Base-by-base conservation (phyloP, 2,329 filamentous ascomycete genomes). In the Lecanicillium sp. region DNA sequence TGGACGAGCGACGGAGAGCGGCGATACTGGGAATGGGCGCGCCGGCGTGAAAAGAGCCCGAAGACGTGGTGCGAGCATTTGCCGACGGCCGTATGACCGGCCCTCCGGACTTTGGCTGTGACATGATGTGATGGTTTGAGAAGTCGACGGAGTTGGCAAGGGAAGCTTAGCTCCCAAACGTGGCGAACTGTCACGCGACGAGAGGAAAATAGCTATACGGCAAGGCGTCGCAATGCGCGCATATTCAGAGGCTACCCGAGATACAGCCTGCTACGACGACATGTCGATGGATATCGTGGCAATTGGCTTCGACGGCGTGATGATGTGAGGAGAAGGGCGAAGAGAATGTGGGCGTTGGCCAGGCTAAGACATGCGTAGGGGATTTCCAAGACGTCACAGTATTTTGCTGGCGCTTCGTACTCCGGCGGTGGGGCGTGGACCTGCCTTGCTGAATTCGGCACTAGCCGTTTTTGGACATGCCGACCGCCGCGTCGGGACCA, bases 1-100 rank as follows among this genome's bases (percentile, higher is more conserved):
- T 56, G 8, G 65, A 62, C 17, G 59, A 54, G 12, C 65, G 65
- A 28, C 66, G 63, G 31, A 60, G 12, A 15, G 12, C 29, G 27
- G 37, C 39, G 35, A 60, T 36, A 7, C 59, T 54, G 3, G 67
- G 68, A 30, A 72, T 67, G 5, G 70, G 65, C 3, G 67, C 67
- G 44, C 69, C 70, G 31, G 70, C 69, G 48, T 73, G 68, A 49
- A 73, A 71, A 1, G 70, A 73, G 20, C 67, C 67, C 0, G 65
- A 59, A 3, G 67, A 65, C 38, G 42, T 38, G 16, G 48, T 46
- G 20, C 43, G 45, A 16, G 35, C 25, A 20, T 30, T 45, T 17
- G 32, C 29, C n/a, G 29, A 38, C 15, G 27, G 19, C 12, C 37
- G 37, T 39, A 39, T 42, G 39, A 35, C 27, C 20, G 22, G 35